Conservation (phyloP, 768 basidiomycete species). For the Kwoniella pini region DNA sequence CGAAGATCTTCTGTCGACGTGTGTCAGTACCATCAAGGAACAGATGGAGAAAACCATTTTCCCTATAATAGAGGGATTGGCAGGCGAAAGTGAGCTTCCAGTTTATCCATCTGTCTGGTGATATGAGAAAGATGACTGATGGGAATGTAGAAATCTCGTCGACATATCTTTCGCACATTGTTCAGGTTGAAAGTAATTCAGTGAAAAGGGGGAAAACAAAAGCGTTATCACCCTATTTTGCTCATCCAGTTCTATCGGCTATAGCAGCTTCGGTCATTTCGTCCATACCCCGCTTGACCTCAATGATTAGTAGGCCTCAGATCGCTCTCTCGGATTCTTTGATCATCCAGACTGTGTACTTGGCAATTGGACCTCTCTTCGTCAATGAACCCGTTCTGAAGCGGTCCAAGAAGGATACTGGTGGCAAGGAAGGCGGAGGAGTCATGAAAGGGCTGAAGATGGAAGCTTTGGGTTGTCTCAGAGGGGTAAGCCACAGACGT, state of each 20-base stretch:
- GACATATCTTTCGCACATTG: constrained; percentile 29
- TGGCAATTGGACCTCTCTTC: constrained; percentile 92
- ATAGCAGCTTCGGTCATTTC: constrained; percentile 72
- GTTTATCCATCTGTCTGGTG: not conserved
- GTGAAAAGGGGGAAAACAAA: constrained; percentile 18
- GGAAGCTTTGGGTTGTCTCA: constrained; percentile 77
- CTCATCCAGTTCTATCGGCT: constrained; percentile 27
- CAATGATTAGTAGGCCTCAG: constrained; percentile 68
- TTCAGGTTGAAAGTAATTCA: constrained; percentile 19
- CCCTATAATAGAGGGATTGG: constrained; percentile 74
- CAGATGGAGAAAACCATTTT: constrained; percentile 77
- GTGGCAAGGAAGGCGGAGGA: constrained; percentile 65
- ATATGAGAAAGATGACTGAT: not conserved
- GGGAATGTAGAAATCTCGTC: constrained; percentile 36
- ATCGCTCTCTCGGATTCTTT: constrained; percentile 83
- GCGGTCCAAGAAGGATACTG: constrained; percentile 61
- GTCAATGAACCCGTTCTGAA: constrained; percentile 70
- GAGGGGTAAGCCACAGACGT: constrained; percentile 78
- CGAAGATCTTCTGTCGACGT: constrained; percentile 82
- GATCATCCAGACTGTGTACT: constrained; percentile 88
- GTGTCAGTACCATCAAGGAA: constrained; percentile 75
- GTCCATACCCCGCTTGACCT: constrained; percentile 72
- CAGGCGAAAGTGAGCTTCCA: constrained; percentile 34
- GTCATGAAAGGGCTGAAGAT: constrained; percentile 79
- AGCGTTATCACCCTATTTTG: constrained; percentile 26